Base-by-base conservation (phyloP, 2,329 filamentous ascomycete genomes). In the Aspergillus novofumigatus region DNA sequence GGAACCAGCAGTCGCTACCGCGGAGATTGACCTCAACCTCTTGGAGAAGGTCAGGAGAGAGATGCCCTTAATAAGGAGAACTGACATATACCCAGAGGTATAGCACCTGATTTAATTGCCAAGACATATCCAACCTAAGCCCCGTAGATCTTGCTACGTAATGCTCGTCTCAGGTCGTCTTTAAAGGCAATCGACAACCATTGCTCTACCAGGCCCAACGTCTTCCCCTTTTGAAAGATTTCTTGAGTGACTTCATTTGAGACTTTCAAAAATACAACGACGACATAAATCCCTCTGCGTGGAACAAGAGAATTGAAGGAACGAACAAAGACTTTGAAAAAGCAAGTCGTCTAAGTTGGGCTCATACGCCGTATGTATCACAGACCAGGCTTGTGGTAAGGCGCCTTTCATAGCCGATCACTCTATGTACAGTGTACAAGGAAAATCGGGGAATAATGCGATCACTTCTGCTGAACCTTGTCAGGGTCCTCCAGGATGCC, bases 401-500 rank as follows among this genome's bases (percentile, higher is more conserved):
- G 58, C 60, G 59, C 66, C 53, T 60, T 58, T 62, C 63, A 59
- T 63, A 63, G 66, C 64, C 67, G 65, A 69, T 67, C 67, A 70
- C 67, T 72, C 67, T 75, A 75, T 77, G 72, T 76, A 77, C 73
- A 77, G 60, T 62, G 71, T 71, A 73, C 70, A 72, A 66, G 62
- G 59, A 62, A 64, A 65, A 62, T 60, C 58, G 55, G 61, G 61
- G 56, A 55, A 49, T 47, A 56, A 59, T 55, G 51, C 57, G 49
- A 56, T 69, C 67, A 69, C 79, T 84, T 83, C 75, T 86, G 82
- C 66, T 83, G 77, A 65, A 80, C 77, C 64, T 70, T 72, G 53
- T 83, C 78, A 44, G 90, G 88, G 70, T 97, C 93, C 71, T 90
- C 86, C 71, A 97, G 79, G 72, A 97, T 92, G 59, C 94, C 94